Conservation (phyloP, 2,329 filamentous ascomycete genomes). For the Berkeleyomyces basicola region DNA sequence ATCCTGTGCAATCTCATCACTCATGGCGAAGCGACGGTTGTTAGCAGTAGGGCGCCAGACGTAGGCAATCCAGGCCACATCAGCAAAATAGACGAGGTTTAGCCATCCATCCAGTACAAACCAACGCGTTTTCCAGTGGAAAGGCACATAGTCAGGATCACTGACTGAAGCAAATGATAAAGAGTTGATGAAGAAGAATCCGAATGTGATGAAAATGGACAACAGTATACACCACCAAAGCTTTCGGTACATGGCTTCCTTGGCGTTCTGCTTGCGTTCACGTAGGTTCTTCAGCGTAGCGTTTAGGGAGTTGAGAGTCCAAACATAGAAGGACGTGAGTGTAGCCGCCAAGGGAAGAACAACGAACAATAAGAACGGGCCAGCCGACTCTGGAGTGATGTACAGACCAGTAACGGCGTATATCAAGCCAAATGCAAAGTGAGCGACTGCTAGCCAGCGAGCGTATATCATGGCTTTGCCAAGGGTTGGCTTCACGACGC, state of each 20-base stretch:
- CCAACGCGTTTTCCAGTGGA: conserved; percentile 95
- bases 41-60: conserved; percentile 94
- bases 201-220: conserved; percentile 90
- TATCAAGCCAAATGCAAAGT: conserved; percentile 88
- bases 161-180: conserved; percentile 78
- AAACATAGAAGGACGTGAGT: conserved; percentile 92
- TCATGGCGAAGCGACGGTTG: conserved; percentile 96
- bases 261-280: conserved; percentile 83
- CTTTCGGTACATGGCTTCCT: conserved; percentile 92
- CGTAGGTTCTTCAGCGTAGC: conserved; percentile 90
- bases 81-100: conserved; percentile 87
- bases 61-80: conserved; percentile 86
- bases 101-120: conserved; percentile 96
- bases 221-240: conserved; percentile 94
- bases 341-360: conserved; percentile 84
- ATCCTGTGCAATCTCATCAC: conserved; percentile 95
- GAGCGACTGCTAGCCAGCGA: conserved; percentile 73
- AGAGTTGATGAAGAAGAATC: conserved; percentile 96
- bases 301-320: conserved; percentile 92
- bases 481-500: conserved; percentile 84
- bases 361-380: conserved; percentile 79
- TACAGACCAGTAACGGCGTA: conserved; percentile 83
- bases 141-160: conserved; percentile 80
- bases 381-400: conserved; percentile 72
- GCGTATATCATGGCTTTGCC: conserved; percentile 91